phyloP scores from a whole-genome alignment of 108 stramenopile species.

The Fragilaria crotonensis region DNA sequence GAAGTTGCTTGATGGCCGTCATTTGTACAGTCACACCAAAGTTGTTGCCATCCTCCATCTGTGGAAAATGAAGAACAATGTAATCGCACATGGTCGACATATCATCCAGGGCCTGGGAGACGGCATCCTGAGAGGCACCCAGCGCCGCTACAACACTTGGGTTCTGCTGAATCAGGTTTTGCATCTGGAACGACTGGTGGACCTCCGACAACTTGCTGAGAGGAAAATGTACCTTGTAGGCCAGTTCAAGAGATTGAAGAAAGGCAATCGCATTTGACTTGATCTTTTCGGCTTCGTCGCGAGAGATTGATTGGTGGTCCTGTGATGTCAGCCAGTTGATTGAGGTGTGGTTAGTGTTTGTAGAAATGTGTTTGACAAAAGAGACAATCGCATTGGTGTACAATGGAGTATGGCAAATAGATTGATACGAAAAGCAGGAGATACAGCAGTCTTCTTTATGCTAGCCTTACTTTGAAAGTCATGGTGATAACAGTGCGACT shows the following conservation, averaged over 20 bases:
- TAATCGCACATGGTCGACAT: neutral
- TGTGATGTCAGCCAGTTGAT: too few species aligned
- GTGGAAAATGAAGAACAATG: conserved; percentile 37
- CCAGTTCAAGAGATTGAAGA: neutral
- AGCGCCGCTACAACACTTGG: neutral
- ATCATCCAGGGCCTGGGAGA: neutral
- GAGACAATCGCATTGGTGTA: too few species aligned
- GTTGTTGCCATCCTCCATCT: conserved; percentile 85
- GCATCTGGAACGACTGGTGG: neutral
- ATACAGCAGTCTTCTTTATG: too few species aligned
- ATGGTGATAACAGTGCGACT: too few species aligned
- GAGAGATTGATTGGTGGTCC: neutral
- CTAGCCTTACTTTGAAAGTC: too few species aligned
- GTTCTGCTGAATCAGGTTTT: neutral
- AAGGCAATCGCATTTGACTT: neutral
- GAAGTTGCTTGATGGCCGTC: conserved; percentile 44
- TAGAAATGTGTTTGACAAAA: too few species aligned
- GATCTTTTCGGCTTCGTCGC: neutral
- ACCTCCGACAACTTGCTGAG: neutral
- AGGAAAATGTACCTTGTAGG: neutral
- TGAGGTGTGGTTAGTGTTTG: too few species aligned
- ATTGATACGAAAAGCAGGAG: too few species aligned
- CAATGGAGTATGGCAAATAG: too few species aligned
- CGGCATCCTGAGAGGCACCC: neutral
- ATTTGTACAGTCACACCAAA: conserved; percentile 75